Percentiles rank a stretch among this genome's conserved stretches.
Evolutionary conservation across 75 land plant genomes (phyloP).

Genomic region (Pinus taeda): DNA sequence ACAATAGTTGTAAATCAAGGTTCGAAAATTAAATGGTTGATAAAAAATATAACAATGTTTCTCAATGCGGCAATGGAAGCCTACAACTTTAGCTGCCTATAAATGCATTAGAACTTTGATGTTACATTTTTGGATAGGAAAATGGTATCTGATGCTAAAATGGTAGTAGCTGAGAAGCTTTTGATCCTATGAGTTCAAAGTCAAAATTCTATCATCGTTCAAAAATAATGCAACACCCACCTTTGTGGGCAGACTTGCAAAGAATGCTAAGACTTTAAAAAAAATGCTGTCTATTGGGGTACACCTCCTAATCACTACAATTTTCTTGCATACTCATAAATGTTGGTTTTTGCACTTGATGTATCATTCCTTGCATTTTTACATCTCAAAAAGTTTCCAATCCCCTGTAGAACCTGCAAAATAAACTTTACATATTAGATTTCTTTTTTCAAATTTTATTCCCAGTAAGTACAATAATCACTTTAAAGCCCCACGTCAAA

Average conservation of each 20-base stretch:
- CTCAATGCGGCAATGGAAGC: too few relatives aligned
- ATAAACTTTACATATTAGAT: background rate
- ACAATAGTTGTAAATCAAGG: too few relatives aligned
- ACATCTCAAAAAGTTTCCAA: background rate
- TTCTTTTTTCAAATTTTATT: background rate
- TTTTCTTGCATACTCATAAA: background rate
- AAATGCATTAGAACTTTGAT: too few relatives aligned
- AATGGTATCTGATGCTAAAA: too few relatives aligned
- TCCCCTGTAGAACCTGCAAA: slow-evolving; percentile 5
- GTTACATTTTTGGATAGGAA: too few relatives aligned
- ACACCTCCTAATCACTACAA: background rate
- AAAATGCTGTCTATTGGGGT: background rate
- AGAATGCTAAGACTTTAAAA: background rate
- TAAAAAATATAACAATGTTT: too few relatives aligned
- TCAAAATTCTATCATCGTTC: too few relatives aligned
- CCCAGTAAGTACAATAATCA: background rate
- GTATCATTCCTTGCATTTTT: background rate
- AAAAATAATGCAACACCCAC: too few relatives aligned
- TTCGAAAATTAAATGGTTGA: too few relatives aligned
- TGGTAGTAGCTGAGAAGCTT: too few relatives aligned
- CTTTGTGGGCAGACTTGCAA: background rate
- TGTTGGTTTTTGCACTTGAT: background rate
- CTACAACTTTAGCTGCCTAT: too few relatives aligned
- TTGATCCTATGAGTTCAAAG: too few relatives aligned
- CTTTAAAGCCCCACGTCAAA: background rate